Conservation (phyloP, 495 filamentous ascomycete species). For the Lepraria neglecta region DNA sequence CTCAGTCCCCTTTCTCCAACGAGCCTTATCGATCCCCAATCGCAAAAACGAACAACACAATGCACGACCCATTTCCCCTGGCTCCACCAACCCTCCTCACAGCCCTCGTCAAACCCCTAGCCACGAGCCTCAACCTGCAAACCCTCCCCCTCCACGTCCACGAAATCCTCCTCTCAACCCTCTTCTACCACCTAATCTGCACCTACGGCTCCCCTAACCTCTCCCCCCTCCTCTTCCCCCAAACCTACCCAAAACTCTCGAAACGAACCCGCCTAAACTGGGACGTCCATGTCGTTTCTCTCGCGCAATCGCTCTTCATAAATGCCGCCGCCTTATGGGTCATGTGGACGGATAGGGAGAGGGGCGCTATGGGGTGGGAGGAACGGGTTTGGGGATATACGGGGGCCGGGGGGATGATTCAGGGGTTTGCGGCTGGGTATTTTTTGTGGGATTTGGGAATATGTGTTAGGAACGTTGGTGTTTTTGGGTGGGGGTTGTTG, state of each 20-base stretch:
- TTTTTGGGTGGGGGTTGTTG: slow-evolving; percentile 85
- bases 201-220: slow-evolving; percentile 66
- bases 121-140: slow-evolving; percentile 50
- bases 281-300: slow-evolving; percentile 92
- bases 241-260: slow-evolving; percentile 60
- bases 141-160: slow-evolving; percentile 82
- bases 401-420: slow-evolving; percentile 71
- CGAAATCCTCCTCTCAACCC: slow-evolving; percentile 69
- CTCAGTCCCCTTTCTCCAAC: not conserved
- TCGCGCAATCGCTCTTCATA: slow-evolving; percentile 82
- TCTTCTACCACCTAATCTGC: slow-evolving; percentile 72
- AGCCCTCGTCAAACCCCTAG: slow-evolving; percentile 40
- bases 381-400: slow-evolving; percentile 90
- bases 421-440: slow-evolving; percentile 84
- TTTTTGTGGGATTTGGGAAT: slow-evolving; percentile 89
- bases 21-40: not conserved
- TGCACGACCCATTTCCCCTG: slow-evolving; percentile 46
- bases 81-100: slow-evolving; percentile 41
- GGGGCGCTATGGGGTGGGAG: slow-evolving; percentile 60
- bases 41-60: slow-evolving; percentile 25
- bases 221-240: slow-evolving; percentile 63
- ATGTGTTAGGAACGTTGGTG: slow-evolving; percentile 59
- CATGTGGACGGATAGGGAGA: slow-evolving; percentile 72
- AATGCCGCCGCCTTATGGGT: slow-evolving; percentile 72
- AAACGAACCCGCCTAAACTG: slow-evolving; percentile 75